Percentiles rank a stretch among this genome's conserved stretches.
These are phyloP conservation scores for Carnegiea gigantea DNA, from an alignment of 179 eudicot species.

Conservation along the genomic window DNA sequence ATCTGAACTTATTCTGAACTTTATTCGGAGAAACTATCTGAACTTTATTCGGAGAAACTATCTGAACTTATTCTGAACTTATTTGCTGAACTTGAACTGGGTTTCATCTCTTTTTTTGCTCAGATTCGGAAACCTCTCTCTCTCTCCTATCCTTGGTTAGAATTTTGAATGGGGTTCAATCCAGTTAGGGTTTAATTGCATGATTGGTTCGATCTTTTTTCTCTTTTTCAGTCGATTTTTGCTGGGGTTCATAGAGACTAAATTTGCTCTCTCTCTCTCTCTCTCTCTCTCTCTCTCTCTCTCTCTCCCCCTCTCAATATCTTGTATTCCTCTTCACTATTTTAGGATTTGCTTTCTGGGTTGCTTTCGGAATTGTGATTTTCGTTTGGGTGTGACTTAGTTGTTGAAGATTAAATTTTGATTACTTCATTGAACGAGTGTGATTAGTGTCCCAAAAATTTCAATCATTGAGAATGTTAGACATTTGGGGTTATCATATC, in stretches of 20 bases:
- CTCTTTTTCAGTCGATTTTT: background rate
- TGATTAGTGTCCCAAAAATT: background rate
- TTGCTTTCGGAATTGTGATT: background rate
- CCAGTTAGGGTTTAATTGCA: conserved; percentile 11
- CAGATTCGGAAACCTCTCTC: conserved; percentile 14
- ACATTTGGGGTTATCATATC: no score
- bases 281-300: no score
- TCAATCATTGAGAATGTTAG: background rate
- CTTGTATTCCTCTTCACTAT: no score
- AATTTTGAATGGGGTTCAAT: conserved; percentile 15
- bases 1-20: no score
- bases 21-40: no score
- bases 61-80: no score
- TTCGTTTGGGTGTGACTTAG: background rate
- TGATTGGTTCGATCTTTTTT: conserved; percentile 20
- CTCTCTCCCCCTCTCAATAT: no score
- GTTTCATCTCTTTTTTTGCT: conserved; percentile 1
- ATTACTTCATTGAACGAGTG: background rate
- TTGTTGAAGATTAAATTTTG: background rate
- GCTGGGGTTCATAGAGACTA: no score
- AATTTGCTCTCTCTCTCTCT: no score
- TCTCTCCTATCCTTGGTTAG: background rate
- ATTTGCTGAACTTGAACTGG: background rate
- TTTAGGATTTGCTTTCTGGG: no score
- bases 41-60: no score